A percentile compares a stretch with the other conserved stretches of the same genome.
phyloP scores from a whole-genome alignment of 1,284 basidiomycete genomes.

The Ustilago hordei region DNA sequence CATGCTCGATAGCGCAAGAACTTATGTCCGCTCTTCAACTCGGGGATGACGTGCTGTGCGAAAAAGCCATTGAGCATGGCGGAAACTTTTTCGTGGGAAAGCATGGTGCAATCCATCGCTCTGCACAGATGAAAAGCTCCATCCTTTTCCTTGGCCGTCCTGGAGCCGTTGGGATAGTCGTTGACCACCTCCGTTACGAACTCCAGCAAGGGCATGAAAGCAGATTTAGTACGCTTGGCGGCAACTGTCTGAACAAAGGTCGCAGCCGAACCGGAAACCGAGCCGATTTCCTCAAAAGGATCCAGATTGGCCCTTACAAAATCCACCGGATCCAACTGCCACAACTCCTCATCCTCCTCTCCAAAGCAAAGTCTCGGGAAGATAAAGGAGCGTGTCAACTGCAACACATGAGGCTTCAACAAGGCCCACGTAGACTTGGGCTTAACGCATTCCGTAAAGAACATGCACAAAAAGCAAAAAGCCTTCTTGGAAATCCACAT shows the following conservation, averaged over 20 bases:
- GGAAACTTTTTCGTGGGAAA: slow-evolving; percentile 58
- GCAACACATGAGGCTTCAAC: slow-evolving; percentile 64
- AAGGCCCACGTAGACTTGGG: slow-evolving; percentile 66
- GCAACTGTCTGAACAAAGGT: slow-evolving; percentile 56
- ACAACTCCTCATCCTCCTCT: slow-evolving; percentile 64
- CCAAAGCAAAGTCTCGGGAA: slow-evolving; percentile 66
- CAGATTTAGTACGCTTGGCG: slow-evolving; percentile 63
- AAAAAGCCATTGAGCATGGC: slow-evolving; percentile 64
- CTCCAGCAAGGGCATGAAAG: slow-evolving; percentile 63
- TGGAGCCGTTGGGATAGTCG: slow-evolving; percentile 52
- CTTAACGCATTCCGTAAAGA: slow-evolving; percentile 67
- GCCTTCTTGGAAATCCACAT: slow-evolving; percentile 64
- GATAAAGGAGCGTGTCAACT: slow-evolving; percentile 62
- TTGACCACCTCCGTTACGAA: slow-evolving; percentile 66
- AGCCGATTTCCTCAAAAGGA: slow-evolving; percentile 63
- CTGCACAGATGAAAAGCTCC: slow-evolving; percentile 64
- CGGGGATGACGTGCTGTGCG: slow-evolving; percentile 63
- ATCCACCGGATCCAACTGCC: slow-evolving; percentile 66
- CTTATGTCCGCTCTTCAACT: slow-evolving; percentile 58
- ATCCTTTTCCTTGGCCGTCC: slow-evolving; percentile 62
- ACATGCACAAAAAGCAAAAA: slow-evolving; percentile 60
- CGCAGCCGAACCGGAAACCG: slow-evolving; percentile 52
- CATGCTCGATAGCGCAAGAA: slow-evolving; percentile 65
- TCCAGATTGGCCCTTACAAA: slow-evolving; percentile 64
- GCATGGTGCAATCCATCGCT: slow-evolving; percentile 60